phyloP scores from a whole-genome alignment of 2,329 filamentous ascomycete genomes.

The Madurella mycetomatis region DNA sequence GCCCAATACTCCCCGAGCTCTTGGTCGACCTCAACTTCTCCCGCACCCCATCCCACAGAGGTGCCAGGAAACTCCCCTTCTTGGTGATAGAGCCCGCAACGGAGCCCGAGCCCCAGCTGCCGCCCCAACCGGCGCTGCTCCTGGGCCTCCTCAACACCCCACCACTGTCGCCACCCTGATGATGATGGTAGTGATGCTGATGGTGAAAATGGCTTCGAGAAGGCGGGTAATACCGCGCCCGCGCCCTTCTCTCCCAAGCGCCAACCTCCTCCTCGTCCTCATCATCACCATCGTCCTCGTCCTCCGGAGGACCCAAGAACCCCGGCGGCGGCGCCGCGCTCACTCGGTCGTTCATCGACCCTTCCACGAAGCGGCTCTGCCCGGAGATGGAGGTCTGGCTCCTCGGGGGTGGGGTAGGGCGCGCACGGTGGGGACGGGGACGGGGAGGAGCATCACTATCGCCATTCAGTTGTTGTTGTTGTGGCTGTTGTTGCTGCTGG shows the following conservation, averaged over 20 bases:
- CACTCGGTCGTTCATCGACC: conserved; percentile 78
- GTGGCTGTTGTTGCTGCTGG: conserved; percentile 2
- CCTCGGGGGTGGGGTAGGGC: conserved; percentile 4
- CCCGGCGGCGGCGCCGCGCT: conserved; percentile 66
- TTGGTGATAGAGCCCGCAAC: conserved; percentile 3
- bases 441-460: background rate
- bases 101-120: no score
- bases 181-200: background rate
- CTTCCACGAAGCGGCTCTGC: conserved; percentile 64
- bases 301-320: conserved; percentile 50
- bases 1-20: conserved; percentile 24
- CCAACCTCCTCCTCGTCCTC: background rate
- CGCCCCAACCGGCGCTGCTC: conserved; percentile 11
- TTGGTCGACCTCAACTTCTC: conserved; percentile 29
- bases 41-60: conserved; percentile 32
- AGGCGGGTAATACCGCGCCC: background rate
- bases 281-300: conserved; percentile 20
- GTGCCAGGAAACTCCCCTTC: conserved; percentile 29
- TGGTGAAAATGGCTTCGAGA: background rate
- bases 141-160: conserved; percentile 7
- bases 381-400: conserved; percentile 16
- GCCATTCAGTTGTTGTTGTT: background rate
- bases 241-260: background rate
- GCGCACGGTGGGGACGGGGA: background rate
- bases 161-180: background rate